Percentiles rank a stretch among this genome's conserved stretches.
These are phyloP conservation scores for Yarrowia sp. DNA, from an alignment of 805 yeast species.

Conservation along the genomic window DNA sequence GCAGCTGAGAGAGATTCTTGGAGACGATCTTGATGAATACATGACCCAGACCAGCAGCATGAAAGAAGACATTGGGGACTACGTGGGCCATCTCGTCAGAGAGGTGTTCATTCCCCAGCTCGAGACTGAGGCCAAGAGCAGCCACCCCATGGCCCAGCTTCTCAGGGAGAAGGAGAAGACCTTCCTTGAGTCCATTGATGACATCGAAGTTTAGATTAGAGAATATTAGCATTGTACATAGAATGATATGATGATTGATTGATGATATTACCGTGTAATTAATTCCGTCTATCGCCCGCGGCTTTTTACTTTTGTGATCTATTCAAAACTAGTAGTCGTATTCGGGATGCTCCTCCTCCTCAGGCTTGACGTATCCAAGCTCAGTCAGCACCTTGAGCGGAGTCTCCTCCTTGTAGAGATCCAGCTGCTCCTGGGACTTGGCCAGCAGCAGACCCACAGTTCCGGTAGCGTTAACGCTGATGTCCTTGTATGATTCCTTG, in stretches of 20 bases:
- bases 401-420: conserved; percentile 55
- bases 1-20: conserved; percentile 18
- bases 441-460: conserved; percentile 79
- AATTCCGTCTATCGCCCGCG: not conserved
- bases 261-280: not conserved
- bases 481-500: conserved; percentile 54
- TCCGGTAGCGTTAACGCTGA: conserved; percentile 83
- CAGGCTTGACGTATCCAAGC: conserved; percentile 63
- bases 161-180: conserved; percentile 21
- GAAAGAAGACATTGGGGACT: conserved; percentile 37
- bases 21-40: conserved; percentile 31
- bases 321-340: conserved; percentile 40
- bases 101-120: conserved; percentile 26
- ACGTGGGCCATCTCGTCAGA: conserved; percentile 35
- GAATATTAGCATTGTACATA: not conserved
- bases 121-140: conserved; percentile 2
- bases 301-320: conserved; percentile 12
- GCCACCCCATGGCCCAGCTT: conserved; percentile 25
- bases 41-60: conserved; percentile 30
- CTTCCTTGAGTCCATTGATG: conserved; percentile 29
- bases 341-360: conserved; percentile 44
- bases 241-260: not conserved
- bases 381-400: conserved; percentile 60
- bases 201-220: conserved; percentile 20
- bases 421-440: conserved; percentile 63